Evolutionary conservation across 2,329 filamentous ascomycete genomes (phyloP).

Genomic region (Alternaria sp.): DNA sequence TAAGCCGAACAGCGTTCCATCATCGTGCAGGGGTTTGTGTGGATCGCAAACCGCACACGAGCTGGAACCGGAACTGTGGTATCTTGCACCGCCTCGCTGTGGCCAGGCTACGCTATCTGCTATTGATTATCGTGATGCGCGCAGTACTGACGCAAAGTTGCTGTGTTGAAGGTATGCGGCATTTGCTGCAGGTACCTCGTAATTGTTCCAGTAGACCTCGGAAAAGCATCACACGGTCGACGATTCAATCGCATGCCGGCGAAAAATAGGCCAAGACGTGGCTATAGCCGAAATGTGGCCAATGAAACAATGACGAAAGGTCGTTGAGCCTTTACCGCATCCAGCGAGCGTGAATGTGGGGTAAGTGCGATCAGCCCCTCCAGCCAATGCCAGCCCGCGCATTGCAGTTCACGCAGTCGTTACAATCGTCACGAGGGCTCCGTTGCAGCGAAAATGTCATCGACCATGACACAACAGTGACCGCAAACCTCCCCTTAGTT

Average conservation of each 20-base stretch:
- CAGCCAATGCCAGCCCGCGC: slow-evolving; percentile 22
- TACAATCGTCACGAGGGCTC: slow-evolving; percentile 21
- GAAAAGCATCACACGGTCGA: background rate
- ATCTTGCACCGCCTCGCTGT: slow-evolving; percentile 34
- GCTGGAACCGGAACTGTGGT: slow-evolving; percentile 39
- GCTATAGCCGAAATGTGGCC: slow-evolving; percentile 10
- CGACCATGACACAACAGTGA: slow-evolving; percentile 25
- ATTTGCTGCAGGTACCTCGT: background rate
- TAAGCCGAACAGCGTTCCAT: slow-evolving; percentile 21
- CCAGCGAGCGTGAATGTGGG: slow-evolving; percentile 25
- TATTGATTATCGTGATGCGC: background rate
- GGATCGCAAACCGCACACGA: slow-evolving; percentile 31
- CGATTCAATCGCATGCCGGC: slow-evolving; percentile 5
- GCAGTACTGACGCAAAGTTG: background rate
- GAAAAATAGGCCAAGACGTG: slow-evolving; percentile 9
- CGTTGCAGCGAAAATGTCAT: slow-evolving; percentile 1
- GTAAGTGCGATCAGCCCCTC: slow-evolving; percentile 12
- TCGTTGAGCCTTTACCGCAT: slow-evolving; percentile 29
- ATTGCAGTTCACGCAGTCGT: slow-evolving; percentile 13
- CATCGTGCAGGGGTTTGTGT: slow-evolving; percentile 26
- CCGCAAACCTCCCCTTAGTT: slow-evolving; percentile 5
- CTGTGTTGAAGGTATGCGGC: background rate
- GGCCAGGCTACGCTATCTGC: slow-evolving; percentile 12
- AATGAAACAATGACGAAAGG: slow-evolving; percentile 30
- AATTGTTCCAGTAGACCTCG: background rate